Evolutionary conservation across 352 stramenopile species (phyloP).

Genomic region (Globisporangium splendens): DNA sequence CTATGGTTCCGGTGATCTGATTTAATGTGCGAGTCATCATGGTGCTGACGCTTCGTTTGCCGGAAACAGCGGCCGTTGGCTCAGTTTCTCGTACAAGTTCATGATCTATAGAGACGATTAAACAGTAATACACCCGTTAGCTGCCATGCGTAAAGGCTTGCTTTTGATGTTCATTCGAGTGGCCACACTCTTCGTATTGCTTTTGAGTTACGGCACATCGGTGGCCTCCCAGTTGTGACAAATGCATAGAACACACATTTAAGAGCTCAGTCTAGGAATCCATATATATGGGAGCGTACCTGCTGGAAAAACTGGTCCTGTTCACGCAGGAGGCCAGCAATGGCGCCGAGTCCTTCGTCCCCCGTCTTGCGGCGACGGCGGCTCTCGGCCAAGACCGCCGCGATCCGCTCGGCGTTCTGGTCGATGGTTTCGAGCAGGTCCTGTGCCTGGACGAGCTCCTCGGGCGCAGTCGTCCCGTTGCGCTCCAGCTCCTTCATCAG

Average conservation of each 20-base stretch:
- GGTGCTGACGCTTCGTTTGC: neutral
- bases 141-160: too few species aligned
- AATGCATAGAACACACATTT: too few species aligned
- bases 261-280: too few species aligned
- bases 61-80: conserved; percentile 22
- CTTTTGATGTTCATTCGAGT: too few species aligned
- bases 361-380: conserved; percentile 21
- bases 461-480: conserved; percentile 22
- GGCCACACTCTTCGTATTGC: too few species aligned
- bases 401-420: conserved; percentile 71
- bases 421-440: conserved; percentile 64
- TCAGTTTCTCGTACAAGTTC: conserved; percentile 35
- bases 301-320: conserved; percentile 46
- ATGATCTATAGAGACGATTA: conserved; percentile 22
- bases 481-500: conserved; percentile 34
- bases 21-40: neutral
- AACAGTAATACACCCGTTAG: neutral
- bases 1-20: neutral
- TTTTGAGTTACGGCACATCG: too few species aligned
- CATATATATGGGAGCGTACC: conserved; percentile 12
- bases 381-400: conserved; percentile 39
- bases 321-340: conserved; percentile 55
- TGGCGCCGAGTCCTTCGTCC: conserved; percentile 18
- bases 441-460: conserved; percentile 54
- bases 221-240: too few species aligned